Evolutionary conservation across 768 basidiomycete species (phyloP), one percentile per base, ranked within the genome.

Genomic region (Mycena polygramma): DNA sequence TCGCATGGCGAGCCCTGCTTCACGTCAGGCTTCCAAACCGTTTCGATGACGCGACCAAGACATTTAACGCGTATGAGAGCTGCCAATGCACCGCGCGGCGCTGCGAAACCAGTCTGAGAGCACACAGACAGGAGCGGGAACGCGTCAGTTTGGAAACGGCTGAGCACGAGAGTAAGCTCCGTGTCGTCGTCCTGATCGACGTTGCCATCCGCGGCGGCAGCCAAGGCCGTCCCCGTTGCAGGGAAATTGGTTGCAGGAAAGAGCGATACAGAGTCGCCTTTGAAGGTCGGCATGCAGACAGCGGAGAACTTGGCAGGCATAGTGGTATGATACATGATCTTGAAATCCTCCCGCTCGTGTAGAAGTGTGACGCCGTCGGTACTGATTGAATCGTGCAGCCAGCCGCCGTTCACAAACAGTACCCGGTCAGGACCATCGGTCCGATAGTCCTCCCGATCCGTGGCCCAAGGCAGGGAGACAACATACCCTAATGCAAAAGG

Each of bases 1-100:
- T 68, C 54, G 60, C 74, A 75, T 14, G 74, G 66, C 41, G 57
- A 41, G 17, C 74, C 74, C n/a, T 26, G 58, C 7, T 49, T 46
- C 7, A 75, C 67, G 36, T 73, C 52, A 17, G 73, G 74, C 58
- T 62, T 73, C 74, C 74, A 75, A 49, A 71, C 57, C 8, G 74
- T 71, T 46, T 73, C 70, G 22, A 73, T 45, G 48, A 71, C 59
- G 7, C 73, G 66, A 22, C 70, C 67, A 6, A 63, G 62, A 41
- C 51, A 58, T 14, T 45, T 48, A 5, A 68, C 70, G 35, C 66
- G 53, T 54, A 75, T 52, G 24, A 66, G 60, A n/a, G 69, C 68
- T 15, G 70, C 67, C 22, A 74, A 26, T 2, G 73, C 70, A 22
- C 68, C 68, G 20, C 62, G 66, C 22, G 73, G 70, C 6, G 68